Base-by-base conservation (phyloP, 805 yeast genomes). In the Kluyveromyces lactis region DNA sequence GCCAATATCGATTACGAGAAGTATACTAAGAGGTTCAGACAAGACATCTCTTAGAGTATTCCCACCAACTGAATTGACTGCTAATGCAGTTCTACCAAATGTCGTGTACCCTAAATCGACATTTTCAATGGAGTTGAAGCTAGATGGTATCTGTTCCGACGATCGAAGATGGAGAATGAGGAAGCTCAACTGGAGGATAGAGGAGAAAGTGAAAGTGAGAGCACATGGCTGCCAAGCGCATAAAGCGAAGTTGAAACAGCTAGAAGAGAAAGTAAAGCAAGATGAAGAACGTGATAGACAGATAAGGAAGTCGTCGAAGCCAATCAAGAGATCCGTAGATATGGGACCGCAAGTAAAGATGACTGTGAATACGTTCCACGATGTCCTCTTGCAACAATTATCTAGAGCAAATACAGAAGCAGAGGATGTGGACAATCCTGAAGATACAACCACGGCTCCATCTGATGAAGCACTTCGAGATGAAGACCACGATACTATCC, bases 31-130 rank as follows among this genome's bases (percentile, higher is more conserved):
- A 33, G 90, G 92, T 5, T 84, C 85, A 2, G 96, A 89, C 56
- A 71, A 87, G 50, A 86, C 84, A 53, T 85, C 95, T 1, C 64
- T 86, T 28, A 73, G 99, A 44, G 85, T 92, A 1, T 92, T 92
- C 61, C 98, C 98, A 1, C 97, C 99, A 6, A 90, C 97, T 0
- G 84, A 82, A 31, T 80, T 92, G 27, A 80, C 86, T 2, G 94
- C 95, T 5, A 76, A 82, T 19, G 92, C 95, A 7, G 82, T 80
- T 12, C 66, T 92, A 36, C 98, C 98, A 2, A 83, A 83, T 46
- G 95, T 87, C 12, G 73, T 85, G 24, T 85, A 85, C 58, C 97
- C 97, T 10, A 81, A 84, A 56, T 81, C 95, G 0, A 70, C 81
- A 1, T 86, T 92, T 54, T 82, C 92, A 0, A 70, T 90, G 17